Conservation (phyloP, 306 rosid genomes). For the Glycyrrhiza uralensis region DNA sequence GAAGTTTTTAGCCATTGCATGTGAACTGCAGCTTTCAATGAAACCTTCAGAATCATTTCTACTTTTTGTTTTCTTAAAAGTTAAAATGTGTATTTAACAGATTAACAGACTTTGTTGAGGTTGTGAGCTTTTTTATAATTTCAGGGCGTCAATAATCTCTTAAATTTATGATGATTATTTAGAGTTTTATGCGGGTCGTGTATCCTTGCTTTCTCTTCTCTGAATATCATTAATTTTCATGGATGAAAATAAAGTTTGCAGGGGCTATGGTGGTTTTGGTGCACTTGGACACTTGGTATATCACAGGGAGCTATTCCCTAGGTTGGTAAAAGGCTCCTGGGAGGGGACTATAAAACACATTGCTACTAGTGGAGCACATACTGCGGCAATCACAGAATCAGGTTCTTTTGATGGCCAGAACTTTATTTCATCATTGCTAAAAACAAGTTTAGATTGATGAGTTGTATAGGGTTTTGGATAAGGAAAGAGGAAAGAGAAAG, state of each 20-base stretch:
- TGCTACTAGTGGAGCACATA: conserved; percentile 91
- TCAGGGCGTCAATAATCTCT: not conserved
- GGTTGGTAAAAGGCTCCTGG: conserved; percentile 88
- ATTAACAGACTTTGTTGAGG: not conserved
- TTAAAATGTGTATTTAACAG: not conserved
- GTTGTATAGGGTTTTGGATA: too few species aligned
- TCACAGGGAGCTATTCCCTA: conserved; percentile 73
- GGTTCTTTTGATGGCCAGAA: conserved; percentile 37
- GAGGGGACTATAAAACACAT: conserved; percentile 58
- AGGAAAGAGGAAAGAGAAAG: too few species aligned
- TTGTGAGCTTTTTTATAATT: not conserved
- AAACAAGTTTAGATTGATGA: conserved; percentile 3
- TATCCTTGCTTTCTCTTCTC: conserved; percentile 22
- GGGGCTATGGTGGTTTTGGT: conserved; percentile 99
- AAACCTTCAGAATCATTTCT: not conserved
- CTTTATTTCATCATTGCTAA: not conserved
- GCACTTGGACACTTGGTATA: conserved; percentile 93
- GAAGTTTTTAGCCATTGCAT: conserved; percentile 1
- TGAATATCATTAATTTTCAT: conserved; percentile 35
- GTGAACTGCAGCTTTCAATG: not conserved
- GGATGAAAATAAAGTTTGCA: conserved; percentile 62
- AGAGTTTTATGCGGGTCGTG: not conserved
- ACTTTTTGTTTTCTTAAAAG: not conserved
- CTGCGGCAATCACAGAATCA: conserved; percentile 77
- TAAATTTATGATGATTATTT: not conserved